These are phyloP conservation scores for Wallacemonas collosoma DNA, from an alignment of 208 protist genomes.

Conservation along the genomic window DNA sequence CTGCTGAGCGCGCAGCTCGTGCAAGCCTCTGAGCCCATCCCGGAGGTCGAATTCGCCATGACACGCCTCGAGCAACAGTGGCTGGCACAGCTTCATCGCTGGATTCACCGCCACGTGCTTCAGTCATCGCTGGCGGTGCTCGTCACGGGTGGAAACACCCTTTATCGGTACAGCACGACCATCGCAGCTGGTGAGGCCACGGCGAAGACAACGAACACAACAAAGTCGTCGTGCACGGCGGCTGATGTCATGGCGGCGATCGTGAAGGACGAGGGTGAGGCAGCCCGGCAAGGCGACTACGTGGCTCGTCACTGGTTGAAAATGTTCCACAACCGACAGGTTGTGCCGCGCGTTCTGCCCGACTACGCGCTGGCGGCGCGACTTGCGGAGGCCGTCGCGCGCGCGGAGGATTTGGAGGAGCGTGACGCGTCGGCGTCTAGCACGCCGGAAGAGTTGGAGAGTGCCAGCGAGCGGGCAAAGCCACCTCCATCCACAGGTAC, in stretches of 20 bases:
- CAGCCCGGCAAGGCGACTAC: constrained; percentile 30
- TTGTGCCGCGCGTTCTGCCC: constrained; percentile 57
- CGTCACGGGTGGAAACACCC: constrained; percentile 47
- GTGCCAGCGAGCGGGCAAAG: too few relatives aligned
- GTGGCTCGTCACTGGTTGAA: constrained; percentile 65
- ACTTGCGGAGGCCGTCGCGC: constrained; percentile 19
- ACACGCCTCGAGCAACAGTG: constrained; percentile 47
- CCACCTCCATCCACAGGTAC: too few relatives aligned
- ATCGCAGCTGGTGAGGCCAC: background rate
- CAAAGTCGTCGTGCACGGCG: too few relatives aligned
- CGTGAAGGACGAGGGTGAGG: constrained; percentile 13
- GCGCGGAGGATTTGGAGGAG: constrained; percentile 2
- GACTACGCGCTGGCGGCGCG: constrained; percentile 38
- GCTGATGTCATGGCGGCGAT: background rate
- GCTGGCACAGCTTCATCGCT: constrained; percentile 46
- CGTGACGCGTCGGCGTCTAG: constrained; percentile 21
- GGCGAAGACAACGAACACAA: background rate
- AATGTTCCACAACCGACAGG: constrained; percentile 56
- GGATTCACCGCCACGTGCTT: constrained; percentile 48
- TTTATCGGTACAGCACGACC: background rate
- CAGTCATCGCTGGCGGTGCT: constrained; percentile 54
- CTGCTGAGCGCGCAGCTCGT: constrained; percentile 59
- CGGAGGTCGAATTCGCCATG: constrained; percentile 75
- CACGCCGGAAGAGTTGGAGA: too few relatives aligned
- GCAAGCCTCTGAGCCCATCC: constrained; percentile 62